Evolutionary conservation across 371 early-diverging fungal species (phyloP), one percentile per base, ranked within the genome.

Genomic region (Blakeslea trispora): DNA sequence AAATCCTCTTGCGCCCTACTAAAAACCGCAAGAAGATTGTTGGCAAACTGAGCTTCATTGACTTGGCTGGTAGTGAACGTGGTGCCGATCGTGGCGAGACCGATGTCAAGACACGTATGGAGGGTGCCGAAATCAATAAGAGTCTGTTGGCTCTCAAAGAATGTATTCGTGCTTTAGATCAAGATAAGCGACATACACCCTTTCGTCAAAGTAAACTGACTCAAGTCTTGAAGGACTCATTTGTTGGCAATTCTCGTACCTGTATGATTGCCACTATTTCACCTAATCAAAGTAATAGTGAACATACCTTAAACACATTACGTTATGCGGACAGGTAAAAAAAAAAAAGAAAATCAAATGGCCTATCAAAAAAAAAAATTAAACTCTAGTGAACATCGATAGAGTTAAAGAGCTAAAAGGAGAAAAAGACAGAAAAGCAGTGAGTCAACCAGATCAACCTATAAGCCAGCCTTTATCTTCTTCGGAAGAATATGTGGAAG

Each of bases 101-200:
- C 0, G 91, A 95, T 76, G 77, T 84, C 42, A 88, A 93, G 70
- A 97, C 96, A 9, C 71, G 92, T 59, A 94, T 94, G 93, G 99
- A 99, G 74, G 99, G 98, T 10, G 91, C 97, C 3, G 98, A 98
- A 74, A 99, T 99, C 78, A 99, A 99, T 83, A 99, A 98, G 81
- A 94, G 95, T 66, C 75, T 99, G 52, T 74, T 99, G 48, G 99
- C 98, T 1, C 73, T 99, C 45, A 98, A 99, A 68, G 99, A 99
- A 65, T 98, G 99, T 70, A 99, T 99, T 57, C 89, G 99, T 53
- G 98, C 98, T 6, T 72, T 99, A 41, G 99, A 98, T 68, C 91
- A 94, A 68, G 94, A 91, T 60, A 93, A 92, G 57, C 87, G 88
- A 53, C 98, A 98, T 66, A 92, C 95, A 14, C 99, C 99, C 3